Evolutionary conservation across 495 filamentous ascomycete species (phyloP), one percentile per base, ranked within the genome.

Genomic region (Podospora australis): DNA sequence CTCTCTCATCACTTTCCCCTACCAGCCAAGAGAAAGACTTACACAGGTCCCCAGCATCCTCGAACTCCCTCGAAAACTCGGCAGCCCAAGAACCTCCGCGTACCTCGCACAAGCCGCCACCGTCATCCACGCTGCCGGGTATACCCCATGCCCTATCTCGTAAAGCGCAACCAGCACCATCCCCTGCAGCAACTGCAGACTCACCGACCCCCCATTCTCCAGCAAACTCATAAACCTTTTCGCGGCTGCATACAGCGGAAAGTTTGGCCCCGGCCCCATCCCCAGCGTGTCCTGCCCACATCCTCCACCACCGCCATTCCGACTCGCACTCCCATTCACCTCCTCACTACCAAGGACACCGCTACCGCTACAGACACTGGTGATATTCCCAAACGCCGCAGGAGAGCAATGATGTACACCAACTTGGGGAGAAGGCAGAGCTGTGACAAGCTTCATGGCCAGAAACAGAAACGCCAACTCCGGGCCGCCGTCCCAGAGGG

Each of bases 401-500:
- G n/a, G n/a, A n/a, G n/a, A n/a, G n/a, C n/a, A n/a, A n/a, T n/a
- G n/a, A n/a, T n/a, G n/a, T n/a, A n/a, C n/a, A n/a, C n/a, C n/a
- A n/a, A n/a, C n/a, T n/a, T n/a, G n/a, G n/a, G n/a, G n/a, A n/a
- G n/a, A n/a, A n/a, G n/a, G n/a, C n/a, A n/a, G n/a, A 20, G 57
- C 57, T 17, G 48, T 57, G 10, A 72, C 49, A 5, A 78, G 66
- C 56, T 75, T 74, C 71, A 78, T 75, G 22, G 59, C 65, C 11
- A 78, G 54, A 40, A 74, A 72, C 10, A 79, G 60, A 21, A 77
- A 59, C 22, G 64, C 71, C 44, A 73, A 50, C 40, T 79, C 74
- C 0, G 74, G 59, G 6, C 71, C 68, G 21, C 61, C 65, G 36
- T 74, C 68, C 54, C 66, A 65, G 3, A 69, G 42, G 6, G 68